Evolutionary conservation across 192 early-diverging fungal species (phyloP), one percentile per base, ranked within the genome.

Genomic region (Geranomyces michiganensis): DNA sequence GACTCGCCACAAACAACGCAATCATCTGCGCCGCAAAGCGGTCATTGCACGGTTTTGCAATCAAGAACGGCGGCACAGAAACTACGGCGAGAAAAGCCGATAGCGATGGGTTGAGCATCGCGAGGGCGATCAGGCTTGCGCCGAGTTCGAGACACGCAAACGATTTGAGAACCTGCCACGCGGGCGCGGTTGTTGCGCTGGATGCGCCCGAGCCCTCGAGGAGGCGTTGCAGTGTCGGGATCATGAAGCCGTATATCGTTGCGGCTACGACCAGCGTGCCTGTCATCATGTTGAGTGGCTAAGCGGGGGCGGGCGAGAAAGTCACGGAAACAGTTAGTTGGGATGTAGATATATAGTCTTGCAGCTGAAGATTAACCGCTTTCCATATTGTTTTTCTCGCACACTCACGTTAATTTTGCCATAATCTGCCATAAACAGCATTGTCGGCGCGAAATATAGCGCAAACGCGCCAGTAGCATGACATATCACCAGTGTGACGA

Each of bases 161-260:
- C n/a, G 33, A 75, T 55, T 85, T 81, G 19, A 85, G 65, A 7
- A 85, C n/a, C 56, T 55, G 27, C 82, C 82, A 83, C 4, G 75
- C 74, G 29, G 77, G 26, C 19, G 65, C 67, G 19, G 59, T 24
- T 33, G n/a, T 31, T 19, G 26, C n/a, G 22, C 61, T 73, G 22
- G 41, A 32, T 7, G 71, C 67, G 19, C 75, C 69, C 9, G 81
- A 67, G 29, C 65, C 71, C 51, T 62, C 51, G 22, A 79, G 63
- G 19, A 82, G n/a, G 17, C 77, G 66, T 24, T 70, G 56, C 10
- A 77, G 60, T 13, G 71, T 62, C 17, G 79, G 74, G 45, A 75
- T 49, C 47, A 80, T 55, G 55, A 70, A 77, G 47, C 53, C 55
- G 58, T 68, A 43, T 44, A 79, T 17, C 13, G 56, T 32, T 19